Base-by-base conservation (phyloP, 164 flowering plant genomes). In the Berberis vulgaris region DNA sequence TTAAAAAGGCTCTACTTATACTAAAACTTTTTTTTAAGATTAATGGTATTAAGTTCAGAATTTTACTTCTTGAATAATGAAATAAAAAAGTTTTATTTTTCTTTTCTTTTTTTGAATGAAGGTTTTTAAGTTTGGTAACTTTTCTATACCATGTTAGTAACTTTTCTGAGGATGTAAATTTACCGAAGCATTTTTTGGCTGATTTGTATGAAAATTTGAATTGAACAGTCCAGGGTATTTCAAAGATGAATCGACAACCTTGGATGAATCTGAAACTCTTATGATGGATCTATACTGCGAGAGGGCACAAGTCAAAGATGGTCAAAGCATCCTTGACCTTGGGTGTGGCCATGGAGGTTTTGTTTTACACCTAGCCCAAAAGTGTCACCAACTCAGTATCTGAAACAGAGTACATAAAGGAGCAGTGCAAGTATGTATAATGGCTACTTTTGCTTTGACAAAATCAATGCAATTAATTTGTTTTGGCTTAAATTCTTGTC, bases 261-360 rank as follows among this genome's bases (percentile, higher is more conserved):
- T 52, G 54, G 54, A 52, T 3, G 54, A 52, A 26, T 52, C 54
- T 52, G 54, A 52, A 52, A 10, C n/a, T 52, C 1, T 10, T 52
- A 52, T 52, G 54, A 7, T 52, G 54, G 54, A 52, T 11, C 54
- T 52, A 6, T 52, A 52, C 4, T 52, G 54, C 13, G 54, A 52
- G 54, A 52, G 54, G 54, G 54, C 54, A 52, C 54, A 52, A 10
- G n/a, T 52, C 2, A 52, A 52, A 52, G 54, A 52, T 52, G 54
- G 54, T 26, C 54, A 52, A 52, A 52, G 54, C n/a, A 52, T 52
- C 54, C 54, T 52, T 3, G 54, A 52, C n/a, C 54, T 52, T 52
- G 54, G 26, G 54, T 52, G 54, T 52, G 54, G 54, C 10, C 54
- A 52, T 9, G 54, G 54, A 52, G 10, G 13, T 52, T 26, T 52